These are phyloP conservation scores for Azolla pinnata DNA, from an alignment of 75 land plant genomes.

Conservation along the genomic window DNA sequence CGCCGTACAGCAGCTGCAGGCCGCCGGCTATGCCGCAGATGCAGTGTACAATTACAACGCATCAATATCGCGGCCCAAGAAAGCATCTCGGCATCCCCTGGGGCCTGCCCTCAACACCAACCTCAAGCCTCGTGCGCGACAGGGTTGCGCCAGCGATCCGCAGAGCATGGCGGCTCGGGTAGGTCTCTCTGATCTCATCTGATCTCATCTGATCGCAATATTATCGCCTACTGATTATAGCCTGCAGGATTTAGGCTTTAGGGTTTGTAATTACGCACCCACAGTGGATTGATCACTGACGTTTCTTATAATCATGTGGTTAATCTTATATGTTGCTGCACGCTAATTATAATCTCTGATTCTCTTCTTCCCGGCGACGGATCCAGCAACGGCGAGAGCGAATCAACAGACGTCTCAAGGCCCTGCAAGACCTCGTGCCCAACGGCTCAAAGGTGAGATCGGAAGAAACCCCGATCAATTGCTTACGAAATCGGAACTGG, in stretches of 20 bases:
- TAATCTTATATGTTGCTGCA: not conserved
- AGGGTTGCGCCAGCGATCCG: constrained; percentile 57
- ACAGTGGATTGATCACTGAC: no score
- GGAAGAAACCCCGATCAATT: not conserved
- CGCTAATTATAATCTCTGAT: not conserved
- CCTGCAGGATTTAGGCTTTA: no score
- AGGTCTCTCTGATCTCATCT: not conserved
- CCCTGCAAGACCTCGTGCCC: constrained; percentile 72
- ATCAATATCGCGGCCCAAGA: not conserved
- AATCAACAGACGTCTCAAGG: constrained; percentile 73
- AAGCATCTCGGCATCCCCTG: constrained; percentile 3
- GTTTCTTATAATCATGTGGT: not conserved
- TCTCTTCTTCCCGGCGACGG: no score
- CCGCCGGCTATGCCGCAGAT: no score
- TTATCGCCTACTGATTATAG: no score
- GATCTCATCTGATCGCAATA: no score
- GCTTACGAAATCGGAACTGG: not conserved
- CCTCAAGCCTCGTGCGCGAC: constrained; percentile 30
- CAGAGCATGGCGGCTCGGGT: constrained; percentile 90
- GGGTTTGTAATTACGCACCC: no score
- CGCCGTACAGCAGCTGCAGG: no score
- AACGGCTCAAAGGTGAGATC: constrained; percentile 72
- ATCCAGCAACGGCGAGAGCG: constrained; percentile 82
- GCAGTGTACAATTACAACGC: no score
- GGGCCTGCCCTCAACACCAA: constrained; percentile 30